Base-by-base conservation (phyloP, 805 yeast genomes). In the Barnettozyma sp. region DNA sequence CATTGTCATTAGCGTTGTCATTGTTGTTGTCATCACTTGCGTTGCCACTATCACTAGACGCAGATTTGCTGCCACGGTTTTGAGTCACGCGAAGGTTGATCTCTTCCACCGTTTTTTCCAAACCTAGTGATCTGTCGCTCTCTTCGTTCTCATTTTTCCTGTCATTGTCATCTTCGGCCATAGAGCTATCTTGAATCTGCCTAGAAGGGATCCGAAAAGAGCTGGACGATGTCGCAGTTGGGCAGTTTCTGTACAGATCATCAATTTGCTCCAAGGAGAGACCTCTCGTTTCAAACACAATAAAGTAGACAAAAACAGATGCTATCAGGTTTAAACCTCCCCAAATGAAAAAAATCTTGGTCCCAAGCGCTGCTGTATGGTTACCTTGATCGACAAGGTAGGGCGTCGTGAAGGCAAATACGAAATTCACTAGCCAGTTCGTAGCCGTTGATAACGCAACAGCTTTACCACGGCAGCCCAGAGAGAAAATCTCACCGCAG, bases 261-360 rank as follows among this genome's bases (percentile, higher is more conserved):
- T 85, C 88, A 35, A 85, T 78, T 46, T 85, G 86, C 59, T 85
- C 95, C 54, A 85, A 68, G 49, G 78, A 74, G 34, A 84, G 64
- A 0, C 94, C 94, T 49, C 75, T 79, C 0, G 95, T 84, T 55
- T 83, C 92, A 59, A 78, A 83, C 22, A 82, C 84, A 38, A 71
- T 63, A 34, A 81, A 71, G 55, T 78, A 80, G 6, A 77, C 78
- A 42, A 78, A 70, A 4, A 79, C 44, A 4, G 74, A 71, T 2
- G 81, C 86, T 5, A 68, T 29, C 2, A 74, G 62, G 55, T 78
- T 81, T 40, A 75, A 60, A 1, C 82, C 73, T 5, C 92, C 92
- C 94, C 94, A 83, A 5, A 83, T 62, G 55, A 81, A 83, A 56
- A 82, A 83, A 18, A 83, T 81, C 42, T 72, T 77, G 20, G 78